Evolutionary conservation across 352 stramenopile species (phyloP), one percentile per base, ranked within the genome.

Genomic region (Phytophthora megakarya): DNA sequence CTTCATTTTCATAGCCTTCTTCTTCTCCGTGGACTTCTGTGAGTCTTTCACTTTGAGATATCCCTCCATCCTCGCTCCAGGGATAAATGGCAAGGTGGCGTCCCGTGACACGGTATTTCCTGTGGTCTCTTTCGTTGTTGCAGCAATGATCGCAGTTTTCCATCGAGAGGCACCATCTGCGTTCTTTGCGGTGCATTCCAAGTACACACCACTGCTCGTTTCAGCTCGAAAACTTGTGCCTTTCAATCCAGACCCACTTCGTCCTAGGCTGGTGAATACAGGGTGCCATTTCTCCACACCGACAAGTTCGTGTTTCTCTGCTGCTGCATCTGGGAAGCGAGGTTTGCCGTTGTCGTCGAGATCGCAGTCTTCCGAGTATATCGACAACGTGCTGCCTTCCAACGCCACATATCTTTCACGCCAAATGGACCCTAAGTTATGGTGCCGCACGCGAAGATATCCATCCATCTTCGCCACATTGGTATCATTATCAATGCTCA

Each of bases 31-130:
- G 2, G 54, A 35, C 8, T 61, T 65, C 3, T 52, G 50, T 1
- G 39, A 22, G 33, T 78, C 64, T 60, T 75, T 81, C 0, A 85
- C 44, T 18, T 86, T 83, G 16, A 93, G 50, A 44, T 88, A 91
- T 0, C 85, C 82, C 61, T 93, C 84, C 82, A 93, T 93, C 0
- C 70, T 39, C 0, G 84, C 82, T 6, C 82, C 81, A 16, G 73
- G 46, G 8, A 92, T 79, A 52, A 82, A 90, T 7, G 78, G 73
- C 25, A 93, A 66, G 6, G 79, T 70, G 0, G 75, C 42, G 26
- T 93, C 79, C 3, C 85, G 73, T 58, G 65, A 38, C 23, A 73
- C 37, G 2, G 57, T 53, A 32, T 23, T 73, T 5, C 42, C 58
- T 15, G 44, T 57, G 0, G 37, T 47, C 10, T 64, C 61, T 33